Base-by-base conservation (phyloP, 2,329 filamentous ascomycete genomes). In the Aspergillus quadricinctus region DNA sequence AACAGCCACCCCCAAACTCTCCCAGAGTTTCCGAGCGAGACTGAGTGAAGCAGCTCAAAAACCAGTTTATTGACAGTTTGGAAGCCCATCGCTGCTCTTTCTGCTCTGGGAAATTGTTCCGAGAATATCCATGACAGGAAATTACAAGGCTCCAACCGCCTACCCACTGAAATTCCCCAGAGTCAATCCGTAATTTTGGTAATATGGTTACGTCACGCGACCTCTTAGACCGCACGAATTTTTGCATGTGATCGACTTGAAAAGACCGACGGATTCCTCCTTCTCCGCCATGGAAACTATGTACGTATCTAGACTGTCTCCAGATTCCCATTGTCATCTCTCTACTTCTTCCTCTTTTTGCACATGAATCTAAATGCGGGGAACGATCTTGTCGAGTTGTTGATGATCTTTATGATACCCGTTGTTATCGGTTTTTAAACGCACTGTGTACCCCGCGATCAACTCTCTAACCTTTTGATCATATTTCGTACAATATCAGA, bases 241-340 rank as follows among this genome's bases (percentile, higher is more conserved):
- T 72, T 71, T 64, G 65, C 70, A 72, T 72, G 70, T 72, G 70
- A 72, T 71, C 57, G 59, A 53, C 52, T 61, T 50, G 55, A 64
- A 64, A 61, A 59, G 60, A 56, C 63, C 64, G 65, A 64, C 62
- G 60, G 64, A 57, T 52, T 55, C 46, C 54, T 53, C 60, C 59
- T 60, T 57, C 60, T 52, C 58, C 52, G 52, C 60, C 49, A n/a
- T n/a, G n/a, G n/a, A 56, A 25, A 21, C 50, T 54, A 37, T 37
- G 31, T 7, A 37, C 14, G 14, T 17, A 14, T 6, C 5, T 17
- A 5, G 17, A 37, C 31, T 35, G 14, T 64, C 64, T 63, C 64
- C 65, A 63, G 61, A 61, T 65, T 62, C 55, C 54, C 23, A 50
- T 50, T 50, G 40, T 56, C 53, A 58, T 59, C 37, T 58, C 48